A percentile compares a stretch with the other conserved stretches of the same genome.
phyloP scores from a whole-genome alignment of 306 rosid genomes.

The Vigna hirtella region DNA sequence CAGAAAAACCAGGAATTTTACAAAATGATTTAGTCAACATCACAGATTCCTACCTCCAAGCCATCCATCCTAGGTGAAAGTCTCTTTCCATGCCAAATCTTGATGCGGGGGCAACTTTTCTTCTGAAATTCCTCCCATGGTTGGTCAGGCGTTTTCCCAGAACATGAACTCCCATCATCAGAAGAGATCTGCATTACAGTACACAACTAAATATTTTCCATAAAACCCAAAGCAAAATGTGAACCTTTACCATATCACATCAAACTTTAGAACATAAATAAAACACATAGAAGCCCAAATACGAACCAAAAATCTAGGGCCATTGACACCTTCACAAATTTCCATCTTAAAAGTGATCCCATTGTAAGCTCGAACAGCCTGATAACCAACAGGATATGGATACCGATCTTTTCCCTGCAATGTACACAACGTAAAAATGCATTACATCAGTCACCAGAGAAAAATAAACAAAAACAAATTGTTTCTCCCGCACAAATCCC shows the following conservation, averaged over 20 bases:
- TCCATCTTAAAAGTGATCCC: conserved; percentile 77
- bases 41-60: conserved; percentile 71
- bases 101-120: conserved; percentile 59
- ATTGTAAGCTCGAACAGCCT: conserved; percentile 69
- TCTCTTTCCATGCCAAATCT: conserved; percentile 86
- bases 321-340: conserved; percentile 80
- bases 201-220: conserved; percentile 29
- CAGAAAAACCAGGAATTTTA: not conserved
- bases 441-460: conserved; percentile 17
- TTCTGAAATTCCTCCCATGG: conserved; percentile 84
- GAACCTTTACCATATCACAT: conserved; percentile 28
- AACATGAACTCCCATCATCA: conserved; percentile 69
- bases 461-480: conserved; percentile 23
- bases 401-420: conserved; percentile 90
- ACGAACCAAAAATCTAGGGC: conserved; percentile 80
- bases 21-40: conserved; percentile 18
- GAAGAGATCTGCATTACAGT: conserved; percentile 60
- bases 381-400: conserved; percentile 89
- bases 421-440: conserved; percentile 21
- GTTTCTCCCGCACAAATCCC: not conserved
- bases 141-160: conserved; percentile 89
- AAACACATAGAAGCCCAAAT: conserved; percentile 35
- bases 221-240: conserved; percentile 27
- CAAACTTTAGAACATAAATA: conserved; percentile 25
- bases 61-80: conserved; percentile 82